These are phyloP conservation scores for Ceratobasidium theobromae DNA, from an alignment of 1,284 basidiomycete species.

Conservation along the genomic window DNA sequence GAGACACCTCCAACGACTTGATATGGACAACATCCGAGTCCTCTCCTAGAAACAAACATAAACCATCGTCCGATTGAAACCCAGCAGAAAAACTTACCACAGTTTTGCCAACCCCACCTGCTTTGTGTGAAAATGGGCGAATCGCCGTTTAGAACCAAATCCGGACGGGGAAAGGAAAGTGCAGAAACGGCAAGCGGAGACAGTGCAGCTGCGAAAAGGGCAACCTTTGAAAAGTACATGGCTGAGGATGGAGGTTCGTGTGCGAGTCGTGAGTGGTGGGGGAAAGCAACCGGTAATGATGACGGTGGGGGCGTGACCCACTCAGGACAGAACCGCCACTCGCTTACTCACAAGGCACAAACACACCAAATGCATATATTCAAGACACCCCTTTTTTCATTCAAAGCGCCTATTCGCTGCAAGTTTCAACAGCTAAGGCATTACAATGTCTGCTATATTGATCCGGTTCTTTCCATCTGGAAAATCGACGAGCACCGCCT, in stretches of 20 bases:
- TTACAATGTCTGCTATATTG: not conserved
- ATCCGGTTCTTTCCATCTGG: not conserved
- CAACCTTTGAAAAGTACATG: constrained; percentile 9
- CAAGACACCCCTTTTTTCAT: too few species aligned
- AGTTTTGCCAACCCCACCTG: constrained; percentile 32
- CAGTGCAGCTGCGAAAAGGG: not conserved
- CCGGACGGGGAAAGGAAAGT: constrained; percentile 10
- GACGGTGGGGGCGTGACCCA: not conserved
- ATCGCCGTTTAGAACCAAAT: constrained; percentile 2
- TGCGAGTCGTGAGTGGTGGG: constrained; percentile 10
- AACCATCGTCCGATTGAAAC: too few species aligned
- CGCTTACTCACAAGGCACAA: not conserved
- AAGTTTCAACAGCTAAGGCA: not conserved
- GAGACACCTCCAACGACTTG: constrained; percentile 47
- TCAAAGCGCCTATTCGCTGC: too few species aligned
- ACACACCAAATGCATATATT: not conserved
- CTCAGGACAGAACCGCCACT: too few species aligned
- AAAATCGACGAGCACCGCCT: constrained; percentile 42
- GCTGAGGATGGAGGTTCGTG: not conserved
- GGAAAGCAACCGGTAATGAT: not conserved
- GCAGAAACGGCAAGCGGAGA: constrained; percentile 3
- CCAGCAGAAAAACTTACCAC: constrained; percentile 32
- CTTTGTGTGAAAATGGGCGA: constrained; percentile 21
- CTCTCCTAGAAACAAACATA: too few species aligned
- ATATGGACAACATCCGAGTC: constrained; percentile 40